Conservation (phyloP, 805 yeast species). For the Ogataea paraovalis region DNA sequence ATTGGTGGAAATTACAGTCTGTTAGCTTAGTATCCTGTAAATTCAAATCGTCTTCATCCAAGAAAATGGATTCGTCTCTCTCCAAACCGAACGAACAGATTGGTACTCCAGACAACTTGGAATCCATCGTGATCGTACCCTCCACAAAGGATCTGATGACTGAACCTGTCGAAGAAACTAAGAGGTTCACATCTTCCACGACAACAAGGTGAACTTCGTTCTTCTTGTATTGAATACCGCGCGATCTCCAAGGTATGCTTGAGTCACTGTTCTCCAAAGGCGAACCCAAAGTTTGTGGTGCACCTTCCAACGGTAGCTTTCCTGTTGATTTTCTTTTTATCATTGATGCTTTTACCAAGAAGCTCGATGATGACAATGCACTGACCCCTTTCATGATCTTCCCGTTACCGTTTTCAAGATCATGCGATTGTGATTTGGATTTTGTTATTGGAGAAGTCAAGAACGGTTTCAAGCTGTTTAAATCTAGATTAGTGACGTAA, state of each 20-base stretch:
- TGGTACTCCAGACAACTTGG: conserved; percentile 80
- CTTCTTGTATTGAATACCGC: conserved; percentile 70
- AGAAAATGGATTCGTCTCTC: conserved; percentile 5
- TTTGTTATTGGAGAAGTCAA: conserved; percentile 20
- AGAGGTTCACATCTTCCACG: conserved; percentile 66
- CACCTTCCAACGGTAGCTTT: neutral
- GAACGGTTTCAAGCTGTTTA: conserved; percentile 34
- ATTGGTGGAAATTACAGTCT: conserved; percentile 83
- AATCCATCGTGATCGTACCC: conserved; percentile 67
- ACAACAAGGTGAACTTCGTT: conserved; percentile 79
- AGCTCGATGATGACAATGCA: conserved; percentile 3
- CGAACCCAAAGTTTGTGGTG: conserved; percentile 2
- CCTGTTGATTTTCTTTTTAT: conserved; percentile 18
- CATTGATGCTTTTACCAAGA: conserved; percentile 20
- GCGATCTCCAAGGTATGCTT: conserved; percentile 61
- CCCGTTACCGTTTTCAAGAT: neutral
- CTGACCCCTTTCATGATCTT: conserved; percentile 1
- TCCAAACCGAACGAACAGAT: conserved; percentile 76
- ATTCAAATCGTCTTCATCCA: conserved; percentile 33
- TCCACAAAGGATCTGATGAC: conserved; percentile 68
- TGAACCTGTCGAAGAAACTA: conserved; percentile 62
- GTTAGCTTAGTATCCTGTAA: conserved; percentile 36
- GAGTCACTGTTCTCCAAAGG: conserved; percentile 9
- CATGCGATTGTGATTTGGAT: conserved; percentile 1
- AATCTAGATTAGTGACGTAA: conserved; percentile 65